A percentile compares a stretch with the other conserved stretches of the same genome.
Conservation (phyloP, 768 basidiomycete species). For the Clitopilus passeckerianus region DNA sequence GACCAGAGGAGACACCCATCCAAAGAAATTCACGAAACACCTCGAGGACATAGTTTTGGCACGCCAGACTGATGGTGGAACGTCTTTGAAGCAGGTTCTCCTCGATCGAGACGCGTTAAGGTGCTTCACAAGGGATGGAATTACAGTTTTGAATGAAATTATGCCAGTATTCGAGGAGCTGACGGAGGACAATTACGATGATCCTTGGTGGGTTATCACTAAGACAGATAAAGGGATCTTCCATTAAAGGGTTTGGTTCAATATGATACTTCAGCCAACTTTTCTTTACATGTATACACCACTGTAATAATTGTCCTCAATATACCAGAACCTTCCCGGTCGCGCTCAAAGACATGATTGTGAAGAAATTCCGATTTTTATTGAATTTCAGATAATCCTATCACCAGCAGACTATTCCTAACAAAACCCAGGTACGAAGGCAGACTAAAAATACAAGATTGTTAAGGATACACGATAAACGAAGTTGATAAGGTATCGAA, state of each 20-base stretch:
- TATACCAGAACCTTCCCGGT: too few species aligned
- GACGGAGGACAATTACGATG: slow-evolving; percentile 17
- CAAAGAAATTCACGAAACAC: slow-evolving; percentile 11
- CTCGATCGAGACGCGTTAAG: slow-evolving; percentile 22
- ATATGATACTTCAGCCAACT: background rate
- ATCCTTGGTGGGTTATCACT: slow-evolving; percentile 25
- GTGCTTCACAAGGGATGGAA: slow-evolving; percentile 3
- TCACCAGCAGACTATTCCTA: background rate
- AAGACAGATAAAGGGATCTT: slow-evolving; percentile 7
- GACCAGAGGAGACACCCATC: slow-evolving; percentile 18
- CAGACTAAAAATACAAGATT: background rate
- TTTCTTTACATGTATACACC: too few species aligned
- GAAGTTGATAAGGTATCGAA: background rate
- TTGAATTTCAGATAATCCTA: background rate
- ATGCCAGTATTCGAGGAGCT: slow-evolving; percentile 13
- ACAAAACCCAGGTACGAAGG: background rate
- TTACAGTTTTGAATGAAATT: slow-evolving; percentile 1
- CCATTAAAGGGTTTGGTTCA: background rate
- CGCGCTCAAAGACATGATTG: background rate
- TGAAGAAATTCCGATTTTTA: background rate
- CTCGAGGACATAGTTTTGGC: slow-evolving; percentile 12
- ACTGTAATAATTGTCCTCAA: too few species aligned
- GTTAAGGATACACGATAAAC: background rate
- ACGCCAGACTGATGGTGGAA: slow-evolving; percentile 7
- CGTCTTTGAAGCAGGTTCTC: slow-evolving; percentile 18